Percentiles rank a stretch among this genome's conserved stretches.
phyloP scores from a whole-genome alignment of 805 yeast genomes.

The Vanderwaltozyma polyspora region DNA sequence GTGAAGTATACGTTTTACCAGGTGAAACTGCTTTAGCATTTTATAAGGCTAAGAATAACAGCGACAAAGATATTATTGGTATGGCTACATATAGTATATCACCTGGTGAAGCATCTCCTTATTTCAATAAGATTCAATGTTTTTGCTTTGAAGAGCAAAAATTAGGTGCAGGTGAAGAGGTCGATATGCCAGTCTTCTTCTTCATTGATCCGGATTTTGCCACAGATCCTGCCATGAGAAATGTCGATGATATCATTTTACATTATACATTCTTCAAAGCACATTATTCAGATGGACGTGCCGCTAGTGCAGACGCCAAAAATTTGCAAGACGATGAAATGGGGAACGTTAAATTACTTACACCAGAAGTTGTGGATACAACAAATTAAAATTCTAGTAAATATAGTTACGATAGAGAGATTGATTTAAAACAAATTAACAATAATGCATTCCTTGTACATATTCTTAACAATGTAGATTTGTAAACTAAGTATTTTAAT shows the following conservation, averaged over 20 bases:
- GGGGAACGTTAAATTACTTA: constrained; percentile 9
- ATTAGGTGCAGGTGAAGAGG: constrained; percentile 89
- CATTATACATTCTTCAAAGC: constrained; percentile 85
- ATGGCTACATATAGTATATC: constrained; percentile 97
- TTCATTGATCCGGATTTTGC: constrained; percentile 94
- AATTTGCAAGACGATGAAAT: constrained; percentile 9
- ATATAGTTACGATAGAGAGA: no score
- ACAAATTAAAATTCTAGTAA: no score
- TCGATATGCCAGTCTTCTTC: constrained; percentile 97
- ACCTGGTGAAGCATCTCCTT: constrained; percentile 93
- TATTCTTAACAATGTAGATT: no score
- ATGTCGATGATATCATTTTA: constrained; percentile 77
- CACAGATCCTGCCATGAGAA: constrained; percentile 83
- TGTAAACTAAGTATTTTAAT: no score
- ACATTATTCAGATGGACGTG: constrained; percentile 33
- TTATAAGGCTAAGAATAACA: constrained; percentile 78
- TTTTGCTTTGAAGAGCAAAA: constrained; percentile 97
- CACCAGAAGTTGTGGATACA: no score
- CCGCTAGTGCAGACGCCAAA: constrained; percentile 19
- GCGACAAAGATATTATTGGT: constrained; percentile 86
- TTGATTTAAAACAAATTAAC: no score
- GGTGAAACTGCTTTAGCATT: constrained; percentile 97
- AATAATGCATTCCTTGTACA: no score
- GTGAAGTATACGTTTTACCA: constrained; percentile 85
- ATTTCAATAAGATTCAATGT: constrained; percentile 94